Conservation (phyloP, 257 asterid genomes). For the Agastache rugosa region DNA sequence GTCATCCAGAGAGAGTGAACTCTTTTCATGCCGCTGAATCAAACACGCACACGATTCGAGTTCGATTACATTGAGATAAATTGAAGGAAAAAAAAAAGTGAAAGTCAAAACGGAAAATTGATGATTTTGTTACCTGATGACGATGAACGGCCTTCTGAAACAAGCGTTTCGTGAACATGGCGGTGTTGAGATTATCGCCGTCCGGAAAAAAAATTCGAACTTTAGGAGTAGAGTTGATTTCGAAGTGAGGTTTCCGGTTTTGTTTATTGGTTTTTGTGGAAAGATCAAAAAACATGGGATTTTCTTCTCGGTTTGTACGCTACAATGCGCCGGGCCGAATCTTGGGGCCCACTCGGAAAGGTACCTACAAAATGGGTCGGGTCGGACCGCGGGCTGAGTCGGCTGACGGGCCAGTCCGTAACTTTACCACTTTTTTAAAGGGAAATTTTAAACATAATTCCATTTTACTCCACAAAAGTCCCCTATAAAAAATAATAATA, state of each 20-base stretch:
- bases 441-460: neutral
- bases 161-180: constrained; percentile 79
- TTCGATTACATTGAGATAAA: constrained; percentile 18
- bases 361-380: neutral
- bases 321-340: constrained; percentile 21
- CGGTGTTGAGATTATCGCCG: constrained; percentile 11
- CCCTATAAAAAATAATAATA: too few species aligned
- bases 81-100: neutral
- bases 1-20: constrained; percentile 60
- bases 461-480: too few species aligned
- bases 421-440: neutral
- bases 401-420: neutral
- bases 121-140: constrained; percentile 46
- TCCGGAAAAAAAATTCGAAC: constrained; percentile 25
- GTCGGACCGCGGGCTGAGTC: neutral
- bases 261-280: constrained; percentile 32
- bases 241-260: constrained; percentile 32
- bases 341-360: constrained; percentile 23
- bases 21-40: constrained; percentile 54
- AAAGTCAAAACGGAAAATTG: constrained; percentile 29
- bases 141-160: constrained; percentile 70
- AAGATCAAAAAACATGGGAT: constrained; percentile 2
- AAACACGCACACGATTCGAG: constrained; percentile 32
- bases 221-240: constrained; percentile 32
- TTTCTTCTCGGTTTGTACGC: constrained; percentile 45